Percentiles rank a stretch among this genome's conserved stretches.
Conservation (phyloP, 2,329 filamentous ascomycete species). For the Xylariales sp. region DNA sequence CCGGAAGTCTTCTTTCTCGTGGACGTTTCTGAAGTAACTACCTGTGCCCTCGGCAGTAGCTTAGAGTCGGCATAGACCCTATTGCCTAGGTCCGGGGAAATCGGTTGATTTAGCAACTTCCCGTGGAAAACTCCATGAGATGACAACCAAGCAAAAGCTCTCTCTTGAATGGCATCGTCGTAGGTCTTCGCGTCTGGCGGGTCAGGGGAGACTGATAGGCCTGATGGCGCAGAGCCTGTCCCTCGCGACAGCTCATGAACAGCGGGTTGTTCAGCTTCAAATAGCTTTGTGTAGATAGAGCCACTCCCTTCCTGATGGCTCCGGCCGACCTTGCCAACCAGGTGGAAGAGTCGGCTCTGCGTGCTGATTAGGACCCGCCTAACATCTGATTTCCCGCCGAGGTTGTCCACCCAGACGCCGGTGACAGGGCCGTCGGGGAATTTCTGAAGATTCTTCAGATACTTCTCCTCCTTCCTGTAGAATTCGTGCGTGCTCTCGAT, state of each 20-base stretch:
- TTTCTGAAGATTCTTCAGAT: slow-evolving; percentile 78
- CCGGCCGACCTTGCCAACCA: slow-evolving; percentile 71
- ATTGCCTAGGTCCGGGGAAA: slow-evolving; percentile 61
- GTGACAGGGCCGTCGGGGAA: slow-evolving; percentile 78
- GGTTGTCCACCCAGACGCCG: slow-evolving; percentile 77
- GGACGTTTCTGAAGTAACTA: slow-evolving; percentile 63
- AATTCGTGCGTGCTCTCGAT: slow-evolving; percentile 94
- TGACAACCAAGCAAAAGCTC: slow-evolving; percentile 86
- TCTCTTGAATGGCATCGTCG: slow-evolving; percentile 58
- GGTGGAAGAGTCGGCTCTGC: slow-evolving; percentile 71
- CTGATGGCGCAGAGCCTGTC: slow-evolving; percentile 55
- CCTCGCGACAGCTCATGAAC: slow-evolving; percentile 67
- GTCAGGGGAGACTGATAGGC: slow-evolving; percentile 74
- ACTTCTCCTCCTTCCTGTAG: slow-evolving; percentile 92
- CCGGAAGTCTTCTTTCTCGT: slow-evolving; percentile 62
- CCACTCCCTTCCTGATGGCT: slow-evolving; percentile 73
- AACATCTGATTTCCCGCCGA: slow-evolving; percentile 64
- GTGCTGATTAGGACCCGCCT: slow-evolving; percentile 79
- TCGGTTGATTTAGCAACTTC: slow-evolving; percentile 61
- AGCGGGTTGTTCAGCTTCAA: slow-evolving; percentile 79
- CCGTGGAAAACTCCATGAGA: slow-evolving; percentile 85
- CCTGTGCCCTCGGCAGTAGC: slow-evolving; percentile 68
- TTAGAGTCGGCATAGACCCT: slow-evolving; percentile 77
- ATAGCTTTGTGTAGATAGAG: slow-evolving; percentile 81
- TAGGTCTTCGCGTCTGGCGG: slow-evolving; percentile 47